Base-by-base conservation (phyloP, 2,329 filamentous ascomycete genomes). In the Diaporthe citriasiana region DNA sequence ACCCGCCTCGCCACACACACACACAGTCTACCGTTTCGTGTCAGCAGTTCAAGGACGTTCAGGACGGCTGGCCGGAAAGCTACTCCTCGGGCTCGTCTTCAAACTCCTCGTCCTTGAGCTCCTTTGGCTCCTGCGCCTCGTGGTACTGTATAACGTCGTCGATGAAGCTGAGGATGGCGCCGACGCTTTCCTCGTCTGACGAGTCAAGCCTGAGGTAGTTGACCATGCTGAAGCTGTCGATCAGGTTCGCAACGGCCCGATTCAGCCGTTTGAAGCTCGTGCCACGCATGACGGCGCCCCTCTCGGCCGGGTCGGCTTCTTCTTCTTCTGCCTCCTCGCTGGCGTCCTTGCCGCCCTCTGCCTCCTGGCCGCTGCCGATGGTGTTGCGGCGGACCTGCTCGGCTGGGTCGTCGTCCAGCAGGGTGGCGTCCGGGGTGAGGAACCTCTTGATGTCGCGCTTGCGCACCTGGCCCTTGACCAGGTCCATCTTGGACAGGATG, bases 181-280 rank as follows among this genome's bases (percentile, higher is more conserved):
- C 93, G 7, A 98, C 92, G 80, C 95, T 98, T 79, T 98, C 94
- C 84, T 98, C 95, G 78, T 97, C 92, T 78, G 96, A 93, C 38
- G 92, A 93, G 80, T 98, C 93, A 55, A 98, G 86, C 84, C 95
- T 94, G 72, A 98, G 87, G 81, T 98, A 99, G 63, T 94, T 97
- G 17, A 99, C 94, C 94, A 99, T 97, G 85, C 95, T 97, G 85
- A 98, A 99, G 83, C 95, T 97, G 82, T 98, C 97, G 77, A 99
- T 98, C 77, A 99, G 86, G 70, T 94, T 91, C 0, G 94, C 97
- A 7, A 99, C 96, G 0, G 96, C 96, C 75, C 91, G 90, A 82
- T 98, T 98, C 77, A 98, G 85, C 78, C 91, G 89, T 75, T 94
- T 90, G 83, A 98, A 98, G 25, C 94, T 94, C 0, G 90, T 88